Percentiles rank a stretch among this genome's conserved stretches.
These are phyloP conservation scores for Dalechampia spathulata DNA, from an alignment of 441 rosid species.

Conservation along the genomic window DNA sequence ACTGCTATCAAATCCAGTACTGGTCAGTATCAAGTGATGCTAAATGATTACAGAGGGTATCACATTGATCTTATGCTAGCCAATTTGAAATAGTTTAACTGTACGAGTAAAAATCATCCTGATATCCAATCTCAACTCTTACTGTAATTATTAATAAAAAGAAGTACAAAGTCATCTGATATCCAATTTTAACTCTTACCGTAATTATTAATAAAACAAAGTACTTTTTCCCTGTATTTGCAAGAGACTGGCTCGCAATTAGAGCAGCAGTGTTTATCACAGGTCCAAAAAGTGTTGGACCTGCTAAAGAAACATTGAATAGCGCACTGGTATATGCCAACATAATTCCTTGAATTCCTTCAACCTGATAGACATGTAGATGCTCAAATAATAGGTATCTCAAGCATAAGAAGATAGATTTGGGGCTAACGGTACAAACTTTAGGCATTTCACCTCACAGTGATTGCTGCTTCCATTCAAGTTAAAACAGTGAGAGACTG, in stretches of 20 bases:
- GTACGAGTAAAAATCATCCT: background rate
- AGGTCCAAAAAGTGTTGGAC: slow-evolving; percentile 95
- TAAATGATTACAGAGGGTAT: background rate
- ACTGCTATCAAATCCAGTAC: background rate
- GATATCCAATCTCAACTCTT: slow-evolving; percentile 16
- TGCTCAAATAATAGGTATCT: slow-evolving; percentile 10
- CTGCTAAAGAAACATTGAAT: slow-evolving; percentile 83
- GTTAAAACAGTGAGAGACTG: slow-evolving; percentile 91
- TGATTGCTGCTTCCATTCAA: slow-evolving; percentile 76
- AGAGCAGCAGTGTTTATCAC: slow-evolving; percentile 67
- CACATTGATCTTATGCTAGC: background rate
- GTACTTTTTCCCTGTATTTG: slow-evolving; percentile 47
- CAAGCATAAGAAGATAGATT: background rate
- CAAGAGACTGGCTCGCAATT: slow-evolving; percentile 68
- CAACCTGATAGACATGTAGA: slow-evolving; percentile 49
- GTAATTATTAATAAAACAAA: slow-evolving; percentile 79
- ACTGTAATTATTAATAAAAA: slow-evolving; percentile 86
- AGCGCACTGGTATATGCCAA: slow-evolving; percentile 73
- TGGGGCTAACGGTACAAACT: slow-evolving; percentile 2
- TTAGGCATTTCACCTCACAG: slow-evolving; percentile 50
- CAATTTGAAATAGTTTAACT: background rate
- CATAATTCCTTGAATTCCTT: slow-evolving; percentile 84
- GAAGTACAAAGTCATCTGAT: slow-evolving; percentile 29
- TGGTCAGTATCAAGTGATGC: too few species aligned
- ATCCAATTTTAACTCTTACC: slow-evolving; percentile 32